Evolutionary conservation across 192 early-diverging fungal genomes (phyloP).

Genomic region (Linnemannia hyalina): DNA sequence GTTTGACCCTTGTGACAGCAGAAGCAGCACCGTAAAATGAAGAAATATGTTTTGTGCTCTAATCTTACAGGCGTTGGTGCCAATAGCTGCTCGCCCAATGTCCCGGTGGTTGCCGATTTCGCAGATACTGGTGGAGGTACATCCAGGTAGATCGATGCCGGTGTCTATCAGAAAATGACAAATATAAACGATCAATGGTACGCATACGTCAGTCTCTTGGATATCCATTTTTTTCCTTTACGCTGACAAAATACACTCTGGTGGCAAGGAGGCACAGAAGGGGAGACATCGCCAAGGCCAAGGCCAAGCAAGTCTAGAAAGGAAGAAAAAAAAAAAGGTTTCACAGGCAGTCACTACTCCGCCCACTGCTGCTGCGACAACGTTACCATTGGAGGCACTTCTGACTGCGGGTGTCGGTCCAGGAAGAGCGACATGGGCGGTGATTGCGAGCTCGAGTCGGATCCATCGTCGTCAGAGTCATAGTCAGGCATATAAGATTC

Average conservation of each 20-base stretch:
- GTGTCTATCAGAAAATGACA: slow-evolving; percentile 52
- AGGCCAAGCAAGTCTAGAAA: slow-evolving; percentile 2
- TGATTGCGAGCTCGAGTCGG: slow-evolving; percentile 48
- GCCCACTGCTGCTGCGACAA: neutral
- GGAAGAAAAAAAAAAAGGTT: slow-evolving; percentile 30
- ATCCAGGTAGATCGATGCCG: slow-evolving; percentile 68
- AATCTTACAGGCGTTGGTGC: slow-evolving; percentile 58
- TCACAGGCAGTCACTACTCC: slow-evolving; percentile 27
- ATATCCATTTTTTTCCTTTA: neutral
- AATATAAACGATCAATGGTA: neutral
- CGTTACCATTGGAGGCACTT: slow-evolving; percentile 39
- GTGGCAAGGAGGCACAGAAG: slow-evolving; percentile 20
- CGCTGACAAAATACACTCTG: neutral
- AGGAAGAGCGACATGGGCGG: slow-evolving; percentile 55
- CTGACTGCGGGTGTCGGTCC: slow-evolving; percentile 34
- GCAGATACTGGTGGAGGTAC: slow-evolving; percentile 39
- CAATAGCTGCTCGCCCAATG: slow-evolving; percentile 63
- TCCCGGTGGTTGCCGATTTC: slow-evolving; percentile 43
- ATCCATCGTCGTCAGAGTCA: slow-evolving; percentile 43
- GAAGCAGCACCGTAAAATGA: neutral
- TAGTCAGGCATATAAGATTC: slow-evolving; percentile 44
- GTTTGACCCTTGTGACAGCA: neutral
- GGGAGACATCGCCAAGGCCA: neutral
- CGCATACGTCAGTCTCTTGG: neutral
- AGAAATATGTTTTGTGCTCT: neutral